Conservation (phyloP, 2,329 filamentous ascomycete species). For the Gnomoniopsis sp. region DNA sequence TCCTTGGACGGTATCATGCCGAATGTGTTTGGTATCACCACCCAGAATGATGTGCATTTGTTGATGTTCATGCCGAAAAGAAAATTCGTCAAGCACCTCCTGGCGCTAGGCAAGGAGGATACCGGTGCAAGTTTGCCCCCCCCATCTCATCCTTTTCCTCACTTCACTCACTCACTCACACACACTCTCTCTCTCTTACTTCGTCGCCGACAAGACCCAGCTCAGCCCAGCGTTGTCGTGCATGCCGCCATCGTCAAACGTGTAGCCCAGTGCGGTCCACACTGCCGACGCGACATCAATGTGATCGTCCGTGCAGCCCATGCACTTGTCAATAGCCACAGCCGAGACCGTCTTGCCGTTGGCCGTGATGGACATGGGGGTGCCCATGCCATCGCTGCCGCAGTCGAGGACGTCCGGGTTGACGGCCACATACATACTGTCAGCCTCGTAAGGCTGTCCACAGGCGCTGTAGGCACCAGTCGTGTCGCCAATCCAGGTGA, state of each 20-base stretch:
- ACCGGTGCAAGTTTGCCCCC: not conserved
- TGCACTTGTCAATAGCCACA: slow-evolving; percentile 19
- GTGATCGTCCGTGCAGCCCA: slow-evolving; percentile 8
- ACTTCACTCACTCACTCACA: no score
- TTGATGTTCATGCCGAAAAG: slow-evolving; percentile 4
- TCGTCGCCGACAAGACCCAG: not conserved
- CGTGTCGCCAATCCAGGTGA: slow-evolving; percentile 15
- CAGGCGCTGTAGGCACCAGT: slow-evolving; percentile 24
- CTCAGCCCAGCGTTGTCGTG: slow-evolving; percentile 23
- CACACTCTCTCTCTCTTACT: not conserved
- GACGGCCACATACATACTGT: slow-evolving; percentile 72
- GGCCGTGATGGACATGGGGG: slow-evolving; percentile 35
- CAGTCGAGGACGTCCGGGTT: slow-evolving; percentile 61
- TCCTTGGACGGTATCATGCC: slow-evolving; percentile 9
- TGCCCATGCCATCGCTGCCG: slow-evolving; percentile 57
- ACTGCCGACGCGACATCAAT: slow-evolving; percentile 15
- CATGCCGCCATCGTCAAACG: slow-evolving; percentile 40
- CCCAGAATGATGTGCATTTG: not conserved
- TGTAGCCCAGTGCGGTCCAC: slow-evolving; percentile 47
- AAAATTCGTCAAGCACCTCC: slow-evolving; percentile 13
- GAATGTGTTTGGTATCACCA: not conserved
- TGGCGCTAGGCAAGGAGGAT: not conserved
- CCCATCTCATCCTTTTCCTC: not conserved
- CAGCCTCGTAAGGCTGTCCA: slow-evolving; percentile 46
- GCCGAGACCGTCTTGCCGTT: slow-evolving; percentile 26